These are phyloP conservation scores for Fusarium albosuccineum DNA, from an alignment of 2,329 filamentous ascomycete genomes.

Conservation along the genomic window DNA sequence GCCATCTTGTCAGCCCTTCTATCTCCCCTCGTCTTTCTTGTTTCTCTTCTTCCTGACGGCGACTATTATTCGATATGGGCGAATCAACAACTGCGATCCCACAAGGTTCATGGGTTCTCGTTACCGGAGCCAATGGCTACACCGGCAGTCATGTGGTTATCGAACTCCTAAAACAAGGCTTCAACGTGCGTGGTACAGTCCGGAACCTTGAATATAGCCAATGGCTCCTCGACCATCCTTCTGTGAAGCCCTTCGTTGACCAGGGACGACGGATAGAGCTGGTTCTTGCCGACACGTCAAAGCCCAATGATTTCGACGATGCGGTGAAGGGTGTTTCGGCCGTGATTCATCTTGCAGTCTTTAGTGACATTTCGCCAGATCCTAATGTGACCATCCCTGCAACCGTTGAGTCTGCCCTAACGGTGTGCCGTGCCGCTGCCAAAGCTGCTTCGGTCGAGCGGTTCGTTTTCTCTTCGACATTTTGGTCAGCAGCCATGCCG, in stretches of 20 bases:
- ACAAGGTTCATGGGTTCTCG: constrained; percentile 2
- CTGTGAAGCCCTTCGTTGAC: constrained; percentile 6
- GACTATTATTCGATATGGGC: neutral
- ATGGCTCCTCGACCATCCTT: constrained; percentile 7
- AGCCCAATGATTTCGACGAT: neutral
- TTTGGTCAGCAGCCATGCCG: neutral
- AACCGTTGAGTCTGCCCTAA: neutral
- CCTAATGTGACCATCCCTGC: constrained; percentile 2
- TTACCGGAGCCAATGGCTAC: constrained; percentile 12
- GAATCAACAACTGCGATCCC: constrained; percentile 3
- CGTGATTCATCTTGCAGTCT: constrained; percentile 6
- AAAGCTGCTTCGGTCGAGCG: constrained; percentile 4
- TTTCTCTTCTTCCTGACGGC: neutral
- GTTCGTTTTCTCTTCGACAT: constrained; percentile 1
- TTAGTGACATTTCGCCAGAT: constrained; percentile 3
- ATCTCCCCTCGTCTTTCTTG: neutral
- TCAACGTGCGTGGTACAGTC: constrained; percentile 8
- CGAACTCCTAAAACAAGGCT: constrained; percentile 1
- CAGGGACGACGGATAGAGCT: neutral
- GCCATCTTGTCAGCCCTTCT: neutral
- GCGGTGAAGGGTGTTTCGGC: constrained; percentile 7
- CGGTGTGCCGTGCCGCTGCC: neutral
- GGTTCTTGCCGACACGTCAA: neutral
- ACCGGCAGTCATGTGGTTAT: constrained; percentile 1
- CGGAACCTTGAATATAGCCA: constrained; percentile 5